phyloP scores from a whole-genome alignment of 192 early-diverging fungal genomes.

The Coemansia sp. region DNA sequence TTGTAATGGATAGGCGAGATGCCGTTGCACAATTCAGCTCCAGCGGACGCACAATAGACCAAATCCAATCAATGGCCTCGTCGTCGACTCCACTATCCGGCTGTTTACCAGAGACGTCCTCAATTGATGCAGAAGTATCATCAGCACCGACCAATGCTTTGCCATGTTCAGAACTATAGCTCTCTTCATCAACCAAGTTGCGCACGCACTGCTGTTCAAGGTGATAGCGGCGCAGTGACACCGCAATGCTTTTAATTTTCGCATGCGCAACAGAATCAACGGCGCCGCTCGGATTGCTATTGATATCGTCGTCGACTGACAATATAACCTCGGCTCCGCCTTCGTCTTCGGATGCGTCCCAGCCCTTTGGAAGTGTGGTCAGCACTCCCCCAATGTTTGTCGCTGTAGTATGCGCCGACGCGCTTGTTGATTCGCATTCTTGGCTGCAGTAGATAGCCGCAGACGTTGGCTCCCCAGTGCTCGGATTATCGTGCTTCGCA shows the following conservation, averaged over 20 bases:
- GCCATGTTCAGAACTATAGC: background rate
- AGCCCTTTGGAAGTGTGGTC: conserved; percentile 16
- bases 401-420: conserved; percentile 1
- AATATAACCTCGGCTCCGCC: conserved; percentile 18
- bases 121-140: background rate
- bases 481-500: too few relatives aligned
- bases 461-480: background rate
- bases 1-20: conserved; percentile 21
- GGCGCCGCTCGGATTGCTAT: background rate
- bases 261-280: background rate
- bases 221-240: conserved; percentile 16
- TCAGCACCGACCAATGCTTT: background rate
- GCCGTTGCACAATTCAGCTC: conserved; percentile 44
- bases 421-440: conserved; percentile 12
- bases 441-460: conserved; percentile 15
- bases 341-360: conserved; percentile 26
- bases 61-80: conserved; percentile 39
- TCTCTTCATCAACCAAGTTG: background rate
- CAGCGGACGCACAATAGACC: conserved; percentile 38
- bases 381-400: conserved; percentile 6
- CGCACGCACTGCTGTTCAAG: conserved; percentile 12
- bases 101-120: background rate
- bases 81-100: conserved; percentile 4
- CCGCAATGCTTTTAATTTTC: conserved; percentile 7
- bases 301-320: conserved; percentile 15